These are phyloP conservation scores for Penicillium cataractarum DNA, from an alignment of 495 filamentous ascomycete genomes.

Conservation along the genomic window DNA sequence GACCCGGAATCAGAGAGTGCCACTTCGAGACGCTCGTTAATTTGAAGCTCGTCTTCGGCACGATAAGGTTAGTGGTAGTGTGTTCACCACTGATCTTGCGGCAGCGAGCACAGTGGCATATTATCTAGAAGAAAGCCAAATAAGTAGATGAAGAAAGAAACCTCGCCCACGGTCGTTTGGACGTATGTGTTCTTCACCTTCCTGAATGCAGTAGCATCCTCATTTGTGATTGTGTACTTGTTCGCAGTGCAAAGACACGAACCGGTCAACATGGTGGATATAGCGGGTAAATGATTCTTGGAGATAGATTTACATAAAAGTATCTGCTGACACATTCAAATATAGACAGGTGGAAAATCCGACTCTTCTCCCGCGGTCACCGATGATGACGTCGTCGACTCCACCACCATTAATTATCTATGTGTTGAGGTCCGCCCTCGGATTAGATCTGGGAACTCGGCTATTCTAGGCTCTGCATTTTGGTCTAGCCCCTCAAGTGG, in stretches of 20 bases:
- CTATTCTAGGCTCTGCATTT: too few species aligned
- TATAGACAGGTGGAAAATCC: background rate
- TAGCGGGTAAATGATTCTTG: background rate
- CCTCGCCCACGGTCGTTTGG: background rate
- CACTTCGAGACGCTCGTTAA: background rate
- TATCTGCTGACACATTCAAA: background rate
- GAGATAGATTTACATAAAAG: background rate
- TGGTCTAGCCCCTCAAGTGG: too few species aligned
- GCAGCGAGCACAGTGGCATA: constrained; percentile 11
- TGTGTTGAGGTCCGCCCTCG: too few species aligned
- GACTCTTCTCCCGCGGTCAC: too few species aligned
- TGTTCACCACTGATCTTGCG: constrained; percentile 8
- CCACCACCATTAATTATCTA: background rate
- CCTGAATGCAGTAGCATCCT: background rate
- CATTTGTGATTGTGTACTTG: background rate
- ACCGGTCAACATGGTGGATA: background rate
- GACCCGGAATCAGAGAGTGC: background rate
- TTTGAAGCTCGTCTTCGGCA: constrained; percentile 1
- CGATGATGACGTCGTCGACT: background rate
- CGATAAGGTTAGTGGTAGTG: constrained; percentile 5
- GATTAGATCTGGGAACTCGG: too few species aligned
- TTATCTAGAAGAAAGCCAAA: constrained; percentile 1
- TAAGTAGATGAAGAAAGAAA: background rate
- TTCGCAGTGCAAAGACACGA: constrained; percentile 4
- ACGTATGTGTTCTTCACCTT: background rate